Conservation (phyloP, 2,329 filamentous ascomycete species). For the Thelonectria blattea region DNA sequence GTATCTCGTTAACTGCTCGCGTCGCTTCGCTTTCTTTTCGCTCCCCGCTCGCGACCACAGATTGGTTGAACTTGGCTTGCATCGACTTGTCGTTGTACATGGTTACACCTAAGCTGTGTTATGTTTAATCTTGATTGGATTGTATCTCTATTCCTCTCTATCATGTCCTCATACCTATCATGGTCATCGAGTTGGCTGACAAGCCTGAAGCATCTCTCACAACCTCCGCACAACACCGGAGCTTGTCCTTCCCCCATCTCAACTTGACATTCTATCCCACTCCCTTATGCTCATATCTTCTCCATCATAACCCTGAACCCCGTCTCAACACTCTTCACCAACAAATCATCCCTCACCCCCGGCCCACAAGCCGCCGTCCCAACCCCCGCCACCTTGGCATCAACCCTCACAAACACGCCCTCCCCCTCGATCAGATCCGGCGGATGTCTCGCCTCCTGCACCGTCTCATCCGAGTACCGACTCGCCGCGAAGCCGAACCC, state of each 20-base stretch:
- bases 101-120: too few relatives aligned
- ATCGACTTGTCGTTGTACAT: too few relatives aligned
- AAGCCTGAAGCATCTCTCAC: background rate
- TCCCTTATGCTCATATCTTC: slow-evolving; percentile 21
- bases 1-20: slow-evolving; percentile 1
- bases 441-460: slow-evolving; percentile 68
- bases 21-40: background rate
- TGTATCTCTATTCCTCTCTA: too few relatives aligned
- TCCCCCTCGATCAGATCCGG: slow-evolving; percentile 63
- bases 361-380: slow-evolving; percentile 58
- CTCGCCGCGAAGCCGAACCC: slow-evolving; percentile 61
- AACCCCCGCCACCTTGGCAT: slow-evolving; percentile 55
- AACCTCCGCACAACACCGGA: background rate
- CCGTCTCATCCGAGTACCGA: slow-evolving; percentile 56
- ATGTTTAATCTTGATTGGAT: too few relatives aligned
- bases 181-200: too few relatives aligned
- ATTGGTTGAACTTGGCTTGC: too few relatives aligned
- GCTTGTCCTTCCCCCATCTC: background rate
- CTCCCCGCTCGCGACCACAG: background rate
- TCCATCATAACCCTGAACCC: slow-evolving; percentile 52
- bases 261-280: background rate
- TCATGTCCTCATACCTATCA: too few relatives aligned
- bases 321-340: slow-evolving; percentile 49
- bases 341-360: slow-evolving; percentile 51
- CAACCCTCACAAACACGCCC: slow-evolving; percentile 51